Conservation (phyloP, 2,329 filamentous ascomycete species). For the Chalara sp. region DNA sequence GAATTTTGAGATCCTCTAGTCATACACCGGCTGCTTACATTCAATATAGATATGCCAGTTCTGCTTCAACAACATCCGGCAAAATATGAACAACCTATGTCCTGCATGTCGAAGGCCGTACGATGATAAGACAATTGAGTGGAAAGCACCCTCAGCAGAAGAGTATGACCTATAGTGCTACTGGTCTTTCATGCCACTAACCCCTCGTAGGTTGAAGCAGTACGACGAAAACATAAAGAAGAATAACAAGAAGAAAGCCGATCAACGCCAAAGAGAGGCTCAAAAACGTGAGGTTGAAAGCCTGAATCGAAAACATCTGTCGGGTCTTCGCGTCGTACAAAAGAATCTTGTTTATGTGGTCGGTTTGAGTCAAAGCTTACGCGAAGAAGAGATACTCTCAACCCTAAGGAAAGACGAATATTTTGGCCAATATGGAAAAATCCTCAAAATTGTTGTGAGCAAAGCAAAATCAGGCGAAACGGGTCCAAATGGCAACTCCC, state of each 20-base stretch:
- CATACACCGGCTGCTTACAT: conserved; percentile 5
- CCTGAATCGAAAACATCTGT: conserved; percentile 90
- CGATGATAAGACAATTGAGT: conserved; percentile 95
- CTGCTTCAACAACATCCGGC: conserved; percentile 99
- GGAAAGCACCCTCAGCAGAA: conserved; percentile 89
- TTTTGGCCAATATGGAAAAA: conserved; percentile 97
- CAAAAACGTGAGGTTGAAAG: conserved; percentile 96
- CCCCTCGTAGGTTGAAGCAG: conserved; percentile 54
- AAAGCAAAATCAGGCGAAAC: conserved; percentile 67
- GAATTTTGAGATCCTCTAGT: conserved; percentile 14
- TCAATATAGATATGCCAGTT: conserved; percentile 85
- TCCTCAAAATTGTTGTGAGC: conserved; percentile 97
- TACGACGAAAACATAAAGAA: conserved; percentile 76
- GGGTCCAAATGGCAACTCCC: conserved; percentile 57
- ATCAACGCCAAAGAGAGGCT: conserved; percentile 83
- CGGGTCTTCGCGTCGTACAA: conserved; percentile 91
- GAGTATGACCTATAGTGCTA: conserved; percentile 51
- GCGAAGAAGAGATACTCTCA: conserved; percentile 86
- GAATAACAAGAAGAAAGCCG: conserved; percentile 86
- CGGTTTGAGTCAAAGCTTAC: conserved; percentile 82
- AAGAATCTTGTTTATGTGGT: conserved; percentile 99
- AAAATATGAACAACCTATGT: conserved; percentile 93
- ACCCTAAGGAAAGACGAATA: conserved; percentile 87
- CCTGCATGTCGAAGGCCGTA: conserved; percentile 95
- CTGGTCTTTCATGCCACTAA: too few species aligned